Evolutionary conservation across 2,329 filamentous ascomycete species (phyloP), one percentile per base, ranked within the genome.

Genomic region (Pseudomassariella vexata): DNA sequence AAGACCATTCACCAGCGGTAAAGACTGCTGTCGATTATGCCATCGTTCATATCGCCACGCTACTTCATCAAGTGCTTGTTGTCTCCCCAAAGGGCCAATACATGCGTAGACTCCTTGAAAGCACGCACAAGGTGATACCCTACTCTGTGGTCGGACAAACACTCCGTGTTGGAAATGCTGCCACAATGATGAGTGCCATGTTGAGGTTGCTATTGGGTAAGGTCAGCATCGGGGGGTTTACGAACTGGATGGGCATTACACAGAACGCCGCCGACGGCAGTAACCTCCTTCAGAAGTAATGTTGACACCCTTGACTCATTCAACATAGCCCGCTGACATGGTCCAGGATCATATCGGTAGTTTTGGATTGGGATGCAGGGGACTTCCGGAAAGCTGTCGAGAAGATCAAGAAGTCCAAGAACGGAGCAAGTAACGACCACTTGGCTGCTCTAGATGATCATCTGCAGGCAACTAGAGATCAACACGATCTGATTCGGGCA

Each of bases 181-280:
- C 84, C 1, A 83, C 78, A 14, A 89, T 92, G 85, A 79, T 90
- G 35, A 83, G 73, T 47, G 84, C 71, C 36, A 79, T 90, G 70
- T 70, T 85, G 53, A 73, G 68, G 32, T 61, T 90, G 11, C 66
- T 89, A 11, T 66, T 92, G 10, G 79, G 84, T n/a, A 92, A 92
- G 58, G 62, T 88, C 35, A 84, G 82, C 42, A 66, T 90, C 5
- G 78, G 76, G 2, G 77, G 77, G 6, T 59, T 90, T 30, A 86
- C 85, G 5, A 89, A 88, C 52, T 90, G 82, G 81, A 70, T 89
- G 9, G 84, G 85, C 0, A 53, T 86, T 23, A 88, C 81, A 1
- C 72, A 74, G 28, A 76, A 76, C 28, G 73, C 79, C 1, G 77
- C 86, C 40, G 82, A 88, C 44, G 85, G 85, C 28, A 85, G 86